phyloP scores from a whole-genome alignment of 2,329 filamentous ascomycete species.

The Fusarium sp. region DNA sequence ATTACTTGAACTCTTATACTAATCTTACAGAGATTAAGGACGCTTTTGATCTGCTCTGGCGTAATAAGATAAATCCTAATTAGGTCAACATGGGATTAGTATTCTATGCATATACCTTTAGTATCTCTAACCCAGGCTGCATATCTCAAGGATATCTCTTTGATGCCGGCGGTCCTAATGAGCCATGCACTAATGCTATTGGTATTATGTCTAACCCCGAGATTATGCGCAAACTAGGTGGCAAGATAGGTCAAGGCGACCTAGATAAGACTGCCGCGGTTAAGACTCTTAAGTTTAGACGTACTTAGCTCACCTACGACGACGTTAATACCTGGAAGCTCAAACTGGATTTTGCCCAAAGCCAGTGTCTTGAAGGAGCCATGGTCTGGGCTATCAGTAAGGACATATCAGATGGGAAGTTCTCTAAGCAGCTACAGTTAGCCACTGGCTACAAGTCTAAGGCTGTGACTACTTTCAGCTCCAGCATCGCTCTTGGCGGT shows the following conservation, averaged over 20 bases:
- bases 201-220: neutral
- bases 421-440: neutral
- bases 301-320: conserved; percentile 3
- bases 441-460: neutral
- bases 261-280: conserved; percentile 2
- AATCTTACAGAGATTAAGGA: conserved; percentile 20
- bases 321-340: conserved; percentile 6
- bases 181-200: neutral
- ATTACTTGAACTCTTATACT: conserved; percentile 20
- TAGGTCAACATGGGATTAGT: conserved; percentile 16
- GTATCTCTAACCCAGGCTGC: neutral
- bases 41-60: conserved; percentile 6
- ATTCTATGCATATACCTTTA: conserved; percentile 14
- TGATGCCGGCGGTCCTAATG: neutral
- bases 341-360: conserved; percentile 3
- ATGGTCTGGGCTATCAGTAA: conserved; percentile 25
- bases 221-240: neutral
- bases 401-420: conserved; percentile 1
- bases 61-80: neutral
- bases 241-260: neutral
- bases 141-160: neutral
- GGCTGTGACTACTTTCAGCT: neutral
- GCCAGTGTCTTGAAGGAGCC: conserved; percentile 11
- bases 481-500: neutral
- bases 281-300: neutral